These are phyloP conservation scores for Entophlyctis luteolus DNA, from an alignment of 192 early-diverging fungal genomes.

Conservation along the genomic window DNA sequence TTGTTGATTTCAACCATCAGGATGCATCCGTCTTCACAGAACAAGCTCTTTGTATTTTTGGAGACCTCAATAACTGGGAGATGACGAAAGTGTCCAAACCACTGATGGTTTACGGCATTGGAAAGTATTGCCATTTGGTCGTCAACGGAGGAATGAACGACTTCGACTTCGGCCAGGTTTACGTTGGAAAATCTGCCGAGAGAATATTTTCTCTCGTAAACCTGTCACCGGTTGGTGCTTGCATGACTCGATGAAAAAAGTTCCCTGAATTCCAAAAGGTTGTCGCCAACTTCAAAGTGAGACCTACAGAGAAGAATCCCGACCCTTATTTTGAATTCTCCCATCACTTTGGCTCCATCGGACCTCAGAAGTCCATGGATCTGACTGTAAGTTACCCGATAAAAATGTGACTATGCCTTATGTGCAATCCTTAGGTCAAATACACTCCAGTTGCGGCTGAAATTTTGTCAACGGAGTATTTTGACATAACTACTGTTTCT, in stretches of 20 bases:
- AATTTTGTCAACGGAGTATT: slow-evolving; percentile 52
- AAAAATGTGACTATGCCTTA: not conserved
- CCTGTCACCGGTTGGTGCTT: slow-evolving; percentile 37
- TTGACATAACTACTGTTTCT: slow-evolving; percentile 55
- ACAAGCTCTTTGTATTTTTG: slow-evolving; percentile 48
- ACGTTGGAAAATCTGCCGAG: slow-evolving; percentile 44
- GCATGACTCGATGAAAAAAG: not conserved
- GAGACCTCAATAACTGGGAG: slow-evolving; percentile 43
- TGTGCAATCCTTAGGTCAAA: slow-evolving; percentile 28
- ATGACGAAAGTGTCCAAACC: slow-evolving; percentile 31
- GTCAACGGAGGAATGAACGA: slow-evolving; percentile 28
- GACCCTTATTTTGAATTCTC: slow-evolving; percentile 52
- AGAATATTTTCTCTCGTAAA: slow-evolving; percentile 42
- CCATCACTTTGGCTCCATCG: slow-evolving; percentile 30
- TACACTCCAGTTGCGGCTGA: slow-evolving; percentile 47
- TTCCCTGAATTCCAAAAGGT: slow-evolving; percentile 26
- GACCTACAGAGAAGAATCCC: slow-evolving; percentile 35
- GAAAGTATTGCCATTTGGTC: slow-evolving; percentile 53
- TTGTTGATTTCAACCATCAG: not conserved
- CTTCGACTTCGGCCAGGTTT: slow-evolving; percentile 57
- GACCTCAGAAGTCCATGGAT: slow-evolving; percentile 24
- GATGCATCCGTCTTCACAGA: slow-evolving; percentile 49
- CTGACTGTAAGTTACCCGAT: slow-evolving; percentile 30
- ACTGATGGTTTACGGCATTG: slow-evolving; percentile 45
- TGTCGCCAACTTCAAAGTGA: slow-evolving; percentile 51